Conservation (phyloP, 139 green algal species). For the Zygnema circumcarinatum region DNA sequence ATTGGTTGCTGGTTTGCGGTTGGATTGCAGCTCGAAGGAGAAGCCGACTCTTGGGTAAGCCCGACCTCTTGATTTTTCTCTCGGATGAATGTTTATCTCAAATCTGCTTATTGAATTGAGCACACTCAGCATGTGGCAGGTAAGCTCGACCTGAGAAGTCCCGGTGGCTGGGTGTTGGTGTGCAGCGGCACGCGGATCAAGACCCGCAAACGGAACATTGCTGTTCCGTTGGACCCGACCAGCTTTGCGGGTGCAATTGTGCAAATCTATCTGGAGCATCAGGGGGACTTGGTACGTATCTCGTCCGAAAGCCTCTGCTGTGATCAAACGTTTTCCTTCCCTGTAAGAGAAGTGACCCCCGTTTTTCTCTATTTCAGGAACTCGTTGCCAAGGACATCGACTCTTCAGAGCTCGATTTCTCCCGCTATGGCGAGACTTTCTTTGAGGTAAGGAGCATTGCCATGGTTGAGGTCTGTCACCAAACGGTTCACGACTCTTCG, state of each 20-base stretch:
- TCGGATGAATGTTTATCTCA: constrained; percentile 1
- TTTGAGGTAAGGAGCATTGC: constrained; percentile 79
- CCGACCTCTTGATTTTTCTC: constrained; percentile 2
- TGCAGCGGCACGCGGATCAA: constrained; percentile 75
- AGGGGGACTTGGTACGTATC: constrained; percentile 65
- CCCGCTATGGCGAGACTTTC: constrained; percentile 92
- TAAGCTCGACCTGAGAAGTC: not conserved
- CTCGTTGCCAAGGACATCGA: constrained; percentile 53
- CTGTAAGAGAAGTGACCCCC: not conserved
- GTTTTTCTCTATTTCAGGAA: constrained; percentile 43
- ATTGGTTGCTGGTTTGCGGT: constrained; percentile 13
- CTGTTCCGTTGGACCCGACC: constrained; percentile 87
- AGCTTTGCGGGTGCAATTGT: constrained; percentile 92
- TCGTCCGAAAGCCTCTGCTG: constrained; percentile 5
- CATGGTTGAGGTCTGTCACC: not conserved
- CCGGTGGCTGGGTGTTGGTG: constrained; percentile 3
- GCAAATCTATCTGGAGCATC: constrained; percentile 78
- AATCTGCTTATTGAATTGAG: not conserved
- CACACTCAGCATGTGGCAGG: not conserved
- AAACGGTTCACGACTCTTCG: no score
- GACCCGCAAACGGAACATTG: constrained; percentile 96
- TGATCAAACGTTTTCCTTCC: constrained; percentile 3
- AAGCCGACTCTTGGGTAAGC: constrained; percentile 57
- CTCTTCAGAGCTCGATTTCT: constrained; percentile 86
- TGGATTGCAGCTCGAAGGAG: constrained; percentile 55